These are phyloP conservation scores for Penicillium coprophilum DNA, from an alignment of 495 filamentous ascomycete species.

Conservation along the genomic window DNA sequence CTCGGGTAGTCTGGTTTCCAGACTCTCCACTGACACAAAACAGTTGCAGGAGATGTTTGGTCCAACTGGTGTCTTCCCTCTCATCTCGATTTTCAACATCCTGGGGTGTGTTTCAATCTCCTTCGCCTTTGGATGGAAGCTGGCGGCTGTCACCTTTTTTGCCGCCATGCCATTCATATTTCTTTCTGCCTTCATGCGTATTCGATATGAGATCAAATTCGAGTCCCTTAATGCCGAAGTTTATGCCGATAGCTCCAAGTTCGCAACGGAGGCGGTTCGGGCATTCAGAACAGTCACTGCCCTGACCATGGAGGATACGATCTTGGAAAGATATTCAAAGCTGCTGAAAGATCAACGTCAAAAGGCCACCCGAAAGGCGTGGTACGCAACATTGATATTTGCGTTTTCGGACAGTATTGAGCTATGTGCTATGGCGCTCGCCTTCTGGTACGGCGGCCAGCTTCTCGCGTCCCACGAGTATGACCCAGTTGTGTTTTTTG, in stretches of 20 bases:
- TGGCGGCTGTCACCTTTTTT: slow-evolving; percentile 56
- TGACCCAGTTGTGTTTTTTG: slow-evolving; percentile 51
- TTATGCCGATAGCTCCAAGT: slow-evolving; percentile 52
- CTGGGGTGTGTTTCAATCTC: slow-evolving; percentile 56
- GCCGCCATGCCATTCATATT: slow-evolving; percentile 55
- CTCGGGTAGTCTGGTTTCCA: slow-evolving; percentile 49
- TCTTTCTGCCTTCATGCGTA: slow-evolving; percentile 54
- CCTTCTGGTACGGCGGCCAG: slow-evolving; percentile 61
- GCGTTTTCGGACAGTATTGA: slow-evolving; percentile 42
- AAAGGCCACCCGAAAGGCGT: slow-evolving; percentile 52
- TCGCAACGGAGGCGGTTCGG: slow-evolving; percentile 58
- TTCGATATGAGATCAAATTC: slow-evolving; percentile 51
- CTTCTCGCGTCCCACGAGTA: slow-evolving; percentile 54
- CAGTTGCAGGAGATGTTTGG: slow-evolving; percentile 63
- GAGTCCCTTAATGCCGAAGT: slow-evolving; percentile 57
- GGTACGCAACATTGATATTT: slow-evolving; percentile 41
- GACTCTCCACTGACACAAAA: slow-evolving; percentile 57
- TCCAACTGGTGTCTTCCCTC: slow-evolving; percentile 30
- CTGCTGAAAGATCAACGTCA: slow-evolving; percentile 52
- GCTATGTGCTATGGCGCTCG: slow-evolving; percentile 55
- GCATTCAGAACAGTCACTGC: slow-evolving; percentile 59
- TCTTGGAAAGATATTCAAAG: slow-evolving; percentile 46
- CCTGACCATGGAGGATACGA: slow-evolving; percentile 51
- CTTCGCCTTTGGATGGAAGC: slow-evolving; percentile 62
- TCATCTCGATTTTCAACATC: slow-evolving; percentile 48